These are phyloP conservation scores for Lantana camara DNA, from an alignment of 257 asterid species.

Conservation along the genomic window DNA sequence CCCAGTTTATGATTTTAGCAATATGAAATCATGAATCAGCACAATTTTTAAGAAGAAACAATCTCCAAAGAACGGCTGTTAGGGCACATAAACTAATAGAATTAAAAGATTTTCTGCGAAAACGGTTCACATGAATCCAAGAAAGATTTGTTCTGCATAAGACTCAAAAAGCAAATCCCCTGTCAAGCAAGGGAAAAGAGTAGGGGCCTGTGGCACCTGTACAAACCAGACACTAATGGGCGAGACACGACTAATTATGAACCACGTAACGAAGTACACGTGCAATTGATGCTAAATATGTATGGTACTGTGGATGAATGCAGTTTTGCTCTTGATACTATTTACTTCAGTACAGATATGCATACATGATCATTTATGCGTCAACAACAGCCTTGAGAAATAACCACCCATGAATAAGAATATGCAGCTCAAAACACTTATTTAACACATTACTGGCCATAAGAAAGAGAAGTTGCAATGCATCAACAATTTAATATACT, in stretches of 20 bases:
- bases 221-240: no score
- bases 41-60: background rate
- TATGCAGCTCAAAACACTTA: slow-evolving; percentile 8
- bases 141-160: slow-evolving; percentile 5
- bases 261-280: no score
- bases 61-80: background rate
- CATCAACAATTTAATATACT: slow-evolving; percentile 14
- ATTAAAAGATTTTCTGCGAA: background rate
- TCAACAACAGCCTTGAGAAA: background rate
- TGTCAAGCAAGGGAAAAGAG: background rate
- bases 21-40: slow-evolving; percentile 18
- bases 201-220: no score
- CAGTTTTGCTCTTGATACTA: background rate
- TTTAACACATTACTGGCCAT: slow-evolving; percentile 12
- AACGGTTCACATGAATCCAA: background rate
- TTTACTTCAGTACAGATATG: background rate
- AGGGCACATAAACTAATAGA: background rate
- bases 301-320: slow-evolving; percentile 19
- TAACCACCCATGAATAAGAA: slow-evolving; percentile 2
- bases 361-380: slow-evolving; percentile 2
- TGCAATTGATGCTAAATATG: no score
- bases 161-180: slow-evolving; percentile 1
- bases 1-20: slow-evolving; percentile 6
- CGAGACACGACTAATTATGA: no score
- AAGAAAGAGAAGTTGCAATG: background rate